A percentile compares a stretch with the other conserved stretches of the same genome.
These are phyloP conservation scores for Echeveria elegans DNA, from an alignment of 164 flowering plant species.

Conservation along the genomic window DNA sequence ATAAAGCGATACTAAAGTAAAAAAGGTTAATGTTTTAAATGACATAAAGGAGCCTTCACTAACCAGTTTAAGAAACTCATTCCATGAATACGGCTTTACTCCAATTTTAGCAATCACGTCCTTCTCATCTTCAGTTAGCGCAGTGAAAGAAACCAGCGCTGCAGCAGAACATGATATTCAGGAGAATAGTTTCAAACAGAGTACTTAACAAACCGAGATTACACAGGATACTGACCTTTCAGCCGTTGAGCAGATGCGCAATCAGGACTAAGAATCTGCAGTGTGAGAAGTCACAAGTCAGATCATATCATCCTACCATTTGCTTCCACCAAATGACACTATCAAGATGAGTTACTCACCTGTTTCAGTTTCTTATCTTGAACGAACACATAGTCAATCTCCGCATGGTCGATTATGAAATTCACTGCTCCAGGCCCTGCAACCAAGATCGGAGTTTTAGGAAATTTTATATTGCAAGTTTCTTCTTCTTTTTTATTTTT, in stretches of 20 bases:
- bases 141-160: conserved; percentile 67
- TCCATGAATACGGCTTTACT: conserved; percentile 68
- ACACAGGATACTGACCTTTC: conserved; percentile 31
- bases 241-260: conserved; percentile 44
- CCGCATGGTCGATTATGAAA: conserved; percentile 79
- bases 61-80: conserved; percentile 66
- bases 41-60: conserved; percentile 9
- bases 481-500: no score
- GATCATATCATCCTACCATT: neutral
- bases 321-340: neutral
- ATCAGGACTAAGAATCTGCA: conserved; percentile 67
- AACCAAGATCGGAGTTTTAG: conserved; percentile 4
- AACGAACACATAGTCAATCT: conserved; percentile 69
- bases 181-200: conserved; percentile 8
- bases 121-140: conserved; percentile 49
- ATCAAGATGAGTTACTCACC: conserved; percentile 24
- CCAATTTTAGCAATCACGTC: conserved; percentile 27
- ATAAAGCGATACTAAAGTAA: neutral
- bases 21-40: neutral
- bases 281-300: neutral
- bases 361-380: conserved; percentile 73
- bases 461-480: neutral
- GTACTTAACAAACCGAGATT: conserved; percentile 1
- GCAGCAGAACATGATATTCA: conserved; percentile 22
- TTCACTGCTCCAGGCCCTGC: conserved; percentile 85